Percentiles rank a stretch among this genome's conserved stretches.
Evolutionary conservation across 768 basidiomycete species (phyloP).

Genomic region (Leccinum ochraceum): DNA sequence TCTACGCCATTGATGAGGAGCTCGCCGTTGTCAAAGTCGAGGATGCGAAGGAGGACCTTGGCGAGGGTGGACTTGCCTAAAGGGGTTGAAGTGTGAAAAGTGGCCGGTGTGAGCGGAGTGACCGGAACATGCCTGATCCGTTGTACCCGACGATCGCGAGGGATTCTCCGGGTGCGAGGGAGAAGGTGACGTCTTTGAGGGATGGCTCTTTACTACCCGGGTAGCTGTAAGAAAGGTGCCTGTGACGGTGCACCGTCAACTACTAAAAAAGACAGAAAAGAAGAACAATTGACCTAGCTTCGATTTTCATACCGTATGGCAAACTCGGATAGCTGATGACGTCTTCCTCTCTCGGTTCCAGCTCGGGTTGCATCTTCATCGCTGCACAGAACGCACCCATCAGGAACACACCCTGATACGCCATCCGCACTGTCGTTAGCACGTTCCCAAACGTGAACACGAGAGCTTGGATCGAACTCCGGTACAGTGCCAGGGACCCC

Average conservation of each 20-base stretch:
- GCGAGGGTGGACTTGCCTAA: slow-evolving; percentile 87
- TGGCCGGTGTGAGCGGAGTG: slow-evolving; percentile 12
- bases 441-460: slow-evolving; percentile 65
- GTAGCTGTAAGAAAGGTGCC: slow-evolving; percentile 74
- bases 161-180: slow-evolving; percentile 71
- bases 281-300: slow-evolving; percentile 46
- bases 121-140: slow-evolving; percentile 62
- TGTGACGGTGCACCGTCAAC: slow-evolving; percentile 30
- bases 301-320: slow-evolving; percentile 65
- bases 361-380: slow-evolving; percentile 63
- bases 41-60: slow-evolving; percentile 74
- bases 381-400: slow-evolving; percentile 86
- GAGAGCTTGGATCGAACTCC: slow-evolving; percentile 72
- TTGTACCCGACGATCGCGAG: slow-evolving; percentile 87
- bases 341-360: slow-evolving; percentile 62
- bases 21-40: slow-evolving; percentile 72
- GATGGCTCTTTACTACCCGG: slow-evolving; percentile 71
- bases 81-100: slow-evolving; percentile 7
- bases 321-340: slow-evolving; percentile 47
- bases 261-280: neutral
- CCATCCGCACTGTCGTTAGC: slow-evolving; percentile 64
- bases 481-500: slow-evolving; percentile 81
- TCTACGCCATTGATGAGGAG: slow-evolving; percentile 71
- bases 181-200: slow-evolving; percentile 68
- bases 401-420: slow-evolving; percentile 84